Evolutionary conservation across 2,329 filamentous ascomycete genomes (phyloP).

Genomic region (Pseudocercospora macadamiae): DNA sequence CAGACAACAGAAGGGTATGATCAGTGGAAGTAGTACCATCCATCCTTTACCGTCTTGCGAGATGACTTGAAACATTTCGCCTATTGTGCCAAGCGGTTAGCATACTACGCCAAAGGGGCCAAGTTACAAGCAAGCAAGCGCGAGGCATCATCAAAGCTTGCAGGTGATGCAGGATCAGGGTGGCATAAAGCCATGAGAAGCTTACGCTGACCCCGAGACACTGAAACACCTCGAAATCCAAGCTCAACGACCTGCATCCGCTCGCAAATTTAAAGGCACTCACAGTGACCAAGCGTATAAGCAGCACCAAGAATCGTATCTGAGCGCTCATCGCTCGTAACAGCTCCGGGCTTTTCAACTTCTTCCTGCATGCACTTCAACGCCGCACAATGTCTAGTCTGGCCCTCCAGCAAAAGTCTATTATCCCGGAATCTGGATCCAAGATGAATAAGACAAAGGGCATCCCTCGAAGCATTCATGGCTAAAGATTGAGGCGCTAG

Average conservation of each 20-base stretch:
- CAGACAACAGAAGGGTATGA: no score
- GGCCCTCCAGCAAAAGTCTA: conserved; percentile 1
- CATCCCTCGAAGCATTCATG: neutral
- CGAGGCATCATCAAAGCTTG: no score
- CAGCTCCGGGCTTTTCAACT: neutral
- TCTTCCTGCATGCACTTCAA: neutral
- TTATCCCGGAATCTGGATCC: neutral
- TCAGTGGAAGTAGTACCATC: no score
- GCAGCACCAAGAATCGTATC: conserved; percentile 1
- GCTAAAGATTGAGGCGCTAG: neutral
- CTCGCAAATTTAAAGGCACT: no score
- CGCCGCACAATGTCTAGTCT: neutral
- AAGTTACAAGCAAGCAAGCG: no score
- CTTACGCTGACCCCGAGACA: no score
- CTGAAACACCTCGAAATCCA: no score
- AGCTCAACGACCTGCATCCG: no score
- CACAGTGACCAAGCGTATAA: conserved; percentile 6
- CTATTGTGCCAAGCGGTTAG: no score
- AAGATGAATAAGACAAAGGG: conserved; percentile 1
- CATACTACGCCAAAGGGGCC: no score
- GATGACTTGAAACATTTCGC: neutral
- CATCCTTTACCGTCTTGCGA: conserved; percentile 1
- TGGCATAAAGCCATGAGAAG: neutral
- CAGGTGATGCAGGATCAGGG: no score
- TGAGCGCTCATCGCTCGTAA: neutral